Percentiles rank a stretch among this genome's conserved stretches.
phyloP scores from a whole-genome alignment of 2,329 filamentous ascomycete species.

The Fonsecaea multimorphosa region DNA sequence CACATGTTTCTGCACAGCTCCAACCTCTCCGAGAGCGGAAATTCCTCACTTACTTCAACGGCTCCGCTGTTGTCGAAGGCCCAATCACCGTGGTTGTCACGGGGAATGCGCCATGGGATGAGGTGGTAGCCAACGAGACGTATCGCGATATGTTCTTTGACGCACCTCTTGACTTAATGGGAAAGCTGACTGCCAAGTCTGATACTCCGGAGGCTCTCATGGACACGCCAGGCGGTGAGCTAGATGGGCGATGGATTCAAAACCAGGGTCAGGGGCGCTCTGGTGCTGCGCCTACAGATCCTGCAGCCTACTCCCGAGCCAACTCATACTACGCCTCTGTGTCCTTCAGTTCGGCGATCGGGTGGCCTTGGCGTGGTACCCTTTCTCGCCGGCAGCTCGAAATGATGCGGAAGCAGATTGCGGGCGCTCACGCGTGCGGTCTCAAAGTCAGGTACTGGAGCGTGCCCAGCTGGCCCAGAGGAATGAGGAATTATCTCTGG shows the following conservation, averaged over 20 bases:
- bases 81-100: slow-evolving; percentile 62
- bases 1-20: slow-evolving; percentile 51
- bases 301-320: slow-evolving; percentile 53
- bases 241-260: slow-evolving; percentile 19
- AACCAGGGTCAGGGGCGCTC: slow-evolving; percentile 54
- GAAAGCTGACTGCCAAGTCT: slow-evolving; percentile 23
- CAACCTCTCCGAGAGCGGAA: slow-evolving; percentile 55
- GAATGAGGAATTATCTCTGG: slow-evolving; percentile 62
- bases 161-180: slow-evolving; percentile 54
- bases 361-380: slow-evolving; percentile 56
- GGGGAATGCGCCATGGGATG: slow-evolving; percentile 59
- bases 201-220: neutral
- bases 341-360: slow-evolving; percentile 57
- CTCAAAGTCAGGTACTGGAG: slow-evolving; percentile 65
- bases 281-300: slow-evolving; percentile 47
- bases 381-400: slow-evolving; percentile 53
- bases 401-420: slow-evolving; percentile 59
- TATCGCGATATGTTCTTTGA: slow-evolving; percentile 64
- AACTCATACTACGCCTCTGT: slow-evolving; percentile 66
- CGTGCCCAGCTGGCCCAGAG: slow-evolving; percentile 61
- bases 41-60: slow-evolving; percentile 60
- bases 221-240: slow-evolving; percentile 2
- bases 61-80: slow-evolving; percentile 48
- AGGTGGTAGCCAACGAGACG: slow-evolving; percentile 53
- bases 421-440: slow-evolving; percentile 57